Percentiles rank a stretch among this genome's conserved stretches.
Conservation (phyloP, 2,329 filamentous ascomycete species). For the Rhynchosporium secalis region DNA sequence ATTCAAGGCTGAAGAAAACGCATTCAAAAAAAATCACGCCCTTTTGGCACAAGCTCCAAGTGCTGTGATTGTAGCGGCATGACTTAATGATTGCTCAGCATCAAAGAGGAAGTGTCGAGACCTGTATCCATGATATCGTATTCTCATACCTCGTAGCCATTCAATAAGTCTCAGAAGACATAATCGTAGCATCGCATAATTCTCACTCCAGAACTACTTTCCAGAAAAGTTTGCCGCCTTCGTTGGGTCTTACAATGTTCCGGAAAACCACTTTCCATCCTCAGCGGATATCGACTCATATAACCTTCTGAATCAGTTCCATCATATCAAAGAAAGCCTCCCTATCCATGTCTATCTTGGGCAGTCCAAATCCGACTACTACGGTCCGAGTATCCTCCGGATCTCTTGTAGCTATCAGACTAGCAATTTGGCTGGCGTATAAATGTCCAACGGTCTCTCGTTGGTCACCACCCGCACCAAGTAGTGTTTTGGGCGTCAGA, state of each 20-base stretch:
- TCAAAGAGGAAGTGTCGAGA: background rate
- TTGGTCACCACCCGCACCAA: conserved; percentile 78
- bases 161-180: background rate
- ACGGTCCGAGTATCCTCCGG: conserved; percentile 63
- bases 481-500: conserved; percentile 80
- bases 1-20: conserved; percentile 35
- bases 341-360: conserved; percentile 46
- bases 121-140: conserved; percentile 8
- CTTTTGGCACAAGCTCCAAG: conserved; percentile 31
- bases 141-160: conserved; percentile 3
- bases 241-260: too few relatives aligned
- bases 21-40: conserved; percentile 32
- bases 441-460: conserved; percentile 85
- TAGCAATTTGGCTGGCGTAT: conserved; percentile 86
- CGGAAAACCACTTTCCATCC: too few relatives aligned
- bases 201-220: background rate
- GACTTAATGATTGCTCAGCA: background rate
- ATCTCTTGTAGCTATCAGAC: conserved; percentile 69
- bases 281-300: conserved; percentile 24
- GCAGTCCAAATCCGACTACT: conserved; percentile 61
- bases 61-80: conserved; percentile 33
- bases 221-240: background rate
- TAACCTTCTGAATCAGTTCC: conserved; percentile 60
- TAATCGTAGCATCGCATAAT: too few relatives aligned
- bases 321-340: conserved; percentile 65